Percentiles rank a stretch among this genome's conserved stretches.
phyloP scores from a whole-genome alignment of 495 filamentous ascomycete species.

The Chaetomidium leptoderma region DNA sequence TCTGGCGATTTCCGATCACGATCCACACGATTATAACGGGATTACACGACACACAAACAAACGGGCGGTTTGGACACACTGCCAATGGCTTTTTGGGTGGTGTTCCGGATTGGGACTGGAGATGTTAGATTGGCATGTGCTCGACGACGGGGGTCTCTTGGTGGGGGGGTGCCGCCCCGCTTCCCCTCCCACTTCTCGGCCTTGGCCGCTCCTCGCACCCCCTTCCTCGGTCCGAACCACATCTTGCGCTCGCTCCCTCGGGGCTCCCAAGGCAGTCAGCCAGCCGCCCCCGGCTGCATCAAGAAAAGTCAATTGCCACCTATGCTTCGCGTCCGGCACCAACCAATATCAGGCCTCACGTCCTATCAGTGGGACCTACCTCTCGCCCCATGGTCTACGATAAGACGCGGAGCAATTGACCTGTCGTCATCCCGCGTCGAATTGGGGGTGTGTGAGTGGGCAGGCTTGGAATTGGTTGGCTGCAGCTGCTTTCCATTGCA shows the following conservation, averaged over 20 bases:
- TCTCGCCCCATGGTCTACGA: slow-evolving; percentile 27
- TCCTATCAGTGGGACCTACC: slow-evolving; percentile 19
- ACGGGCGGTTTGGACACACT: neutral
- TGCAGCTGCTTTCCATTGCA: slow-evolving; percentile 25
- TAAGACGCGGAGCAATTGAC: slow-evolving; percentile 29
- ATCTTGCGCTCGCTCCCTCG: neutral
- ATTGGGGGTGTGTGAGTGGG: slow-evolving; percentile 22
- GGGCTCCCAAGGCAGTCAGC: neutral
- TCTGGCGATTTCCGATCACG: neutral
- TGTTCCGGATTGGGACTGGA: slow-evolving; percentile 3
- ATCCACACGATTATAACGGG: neutral
- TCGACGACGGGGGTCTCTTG: slow-evolving; percentile 5
- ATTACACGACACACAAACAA: neutral
- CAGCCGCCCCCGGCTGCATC: neutral
- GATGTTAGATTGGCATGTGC: slow-evolving; percentile 11
- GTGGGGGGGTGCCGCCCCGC: slow-evolving; percentile 9
- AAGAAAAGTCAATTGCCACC: neutral
- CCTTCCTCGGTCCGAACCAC: neutral
- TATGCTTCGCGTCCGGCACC: neutral
- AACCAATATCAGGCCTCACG: neutral
- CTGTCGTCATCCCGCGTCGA: slow-evolving; percentile 39
- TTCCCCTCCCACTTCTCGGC: slow-evolving; percentile 2
- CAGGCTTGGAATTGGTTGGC: slow-evolving; percentile 27
- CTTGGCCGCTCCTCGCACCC: neutral
- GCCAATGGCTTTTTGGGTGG: neutral